Evolutionary conservation across 805 yeast species (phyloP), one percentile per base, ranked within the genome.

Genomic region (Schwanniomyces pseudopolymorphus): DNA sequence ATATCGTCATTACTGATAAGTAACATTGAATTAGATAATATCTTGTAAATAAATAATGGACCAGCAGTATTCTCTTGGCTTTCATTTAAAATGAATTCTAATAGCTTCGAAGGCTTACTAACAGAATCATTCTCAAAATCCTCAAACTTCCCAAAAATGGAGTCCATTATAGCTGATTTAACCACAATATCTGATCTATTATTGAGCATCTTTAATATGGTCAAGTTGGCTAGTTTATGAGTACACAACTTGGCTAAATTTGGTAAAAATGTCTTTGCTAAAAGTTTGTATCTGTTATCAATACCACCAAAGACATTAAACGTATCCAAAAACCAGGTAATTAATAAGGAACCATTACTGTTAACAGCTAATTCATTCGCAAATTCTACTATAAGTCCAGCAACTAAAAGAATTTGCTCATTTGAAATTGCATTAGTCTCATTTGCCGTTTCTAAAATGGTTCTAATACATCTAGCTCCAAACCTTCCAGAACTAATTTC

Each of bases 311-410:
- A 33, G 11, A 61, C 66, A 45, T 58, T 64, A 48, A 64, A 72
- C 1, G 97, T 88, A 61, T 94, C 99, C 60, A 94, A 77, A 57
- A 87, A 86, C 99, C 99, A 94, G 1, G 97, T 89, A 45, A 94
- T 79, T 55, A 94, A 75, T 52, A 94, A 71, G 1, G 96, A 85
- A 20, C 98, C 97, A 63, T 94, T 94, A 51, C 84, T 79, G 63
- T 91, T 90, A 4, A 84, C 78, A 0, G 90, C 89, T 55, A 94
- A 75, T 53, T 84, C 87, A 52, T 85, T 87, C 21, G 92, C 83
- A 70, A 87, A 83, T 38, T 84, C 76, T 19, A 90, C 82, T 45
- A 94, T 87, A 53, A 89, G 80, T 1, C 88, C 83, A 6, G 96
- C 84, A 6, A 92, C 76, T 39, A 88, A 75, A 4, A 86, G 66